These are phyloP conservation scores for Avicennia marina DNA, from an alignment of 257 asterid species.

Conservation along the genomic window DNA sequence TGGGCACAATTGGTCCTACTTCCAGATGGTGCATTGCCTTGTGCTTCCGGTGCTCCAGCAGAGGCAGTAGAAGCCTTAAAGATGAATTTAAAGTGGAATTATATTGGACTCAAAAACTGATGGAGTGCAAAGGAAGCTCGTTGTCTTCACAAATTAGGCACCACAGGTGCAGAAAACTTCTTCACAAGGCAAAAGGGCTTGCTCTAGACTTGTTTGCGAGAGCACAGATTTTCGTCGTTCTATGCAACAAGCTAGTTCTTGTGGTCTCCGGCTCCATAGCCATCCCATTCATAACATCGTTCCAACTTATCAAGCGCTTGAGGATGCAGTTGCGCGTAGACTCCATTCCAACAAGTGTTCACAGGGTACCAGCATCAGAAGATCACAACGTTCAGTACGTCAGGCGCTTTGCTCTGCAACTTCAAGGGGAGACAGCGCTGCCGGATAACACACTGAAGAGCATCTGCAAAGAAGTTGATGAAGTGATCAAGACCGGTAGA, in stretches of 20 bases:
- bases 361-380: not conserved
- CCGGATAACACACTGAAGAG: not conserved
- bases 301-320: not conserved
- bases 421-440: slow-evolving; percentile 20
- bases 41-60: no score
- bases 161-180: slow-evolving; percentile 4
- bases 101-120: no score
- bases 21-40: no score
- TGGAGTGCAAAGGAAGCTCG: no score
- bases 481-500: slow-evolving; percentile 16
- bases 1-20: no score
- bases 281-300: not conserved
- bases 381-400: not conserved
- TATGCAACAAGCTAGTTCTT: slow-evolving; percentile 12
- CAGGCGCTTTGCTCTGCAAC: slow-evolving; percentile 20
- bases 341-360: not conserved
- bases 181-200: slow-evolving; percentile 17
- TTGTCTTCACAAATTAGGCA: no score
- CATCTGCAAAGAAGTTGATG: slow-evolving; percentile 9
- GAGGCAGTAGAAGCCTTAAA: no score
- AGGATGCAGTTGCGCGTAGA: not conserved
- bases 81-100: no score
- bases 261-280: not conserved
- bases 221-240: slow-evolving; percentile 21
- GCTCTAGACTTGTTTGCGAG: slow-evolving; percentile 11